Evolutionary conservation across 441 rosid species (phyloP).

Genomic region (Syzygium malaccense): DNA sequence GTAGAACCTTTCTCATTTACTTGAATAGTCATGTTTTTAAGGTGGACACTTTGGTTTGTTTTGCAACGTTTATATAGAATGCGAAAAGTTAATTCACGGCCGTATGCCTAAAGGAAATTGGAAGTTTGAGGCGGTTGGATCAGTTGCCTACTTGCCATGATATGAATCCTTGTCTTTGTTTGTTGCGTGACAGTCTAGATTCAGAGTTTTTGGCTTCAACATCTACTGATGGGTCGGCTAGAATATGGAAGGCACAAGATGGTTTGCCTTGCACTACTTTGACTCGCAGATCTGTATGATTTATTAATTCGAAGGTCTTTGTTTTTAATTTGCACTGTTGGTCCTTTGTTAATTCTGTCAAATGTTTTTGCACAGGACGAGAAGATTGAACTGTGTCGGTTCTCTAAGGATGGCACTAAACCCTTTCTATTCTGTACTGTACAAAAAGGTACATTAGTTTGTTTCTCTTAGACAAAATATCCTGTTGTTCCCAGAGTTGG

Average conservation of each 20-base stretch:
- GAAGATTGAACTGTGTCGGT: slow-evolving; percentile 73
- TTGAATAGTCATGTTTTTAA: not conserved
- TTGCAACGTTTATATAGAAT: not conserved
- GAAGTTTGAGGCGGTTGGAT: not conserved
- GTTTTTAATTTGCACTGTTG: slow-evolving; percentile 1
- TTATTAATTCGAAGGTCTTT: not conserved
- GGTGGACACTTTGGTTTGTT: not conserved
- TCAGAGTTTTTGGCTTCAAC: slow-evolving; percentile 89
- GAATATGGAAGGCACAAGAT: slow-evolving; percentile 92
- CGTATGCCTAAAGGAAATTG: not conserved
- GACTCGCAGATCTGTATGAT: slow-evolving; percentile 61
- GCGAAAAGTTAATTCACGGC: not conserved
- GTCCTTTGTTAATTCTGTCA: not conserved
- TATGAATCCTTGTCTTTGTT: not conserved
- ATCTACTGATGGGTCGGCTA: slow-evolving; percentile 91
- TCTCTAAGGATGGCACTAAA: slow-evolving; percentile 91
- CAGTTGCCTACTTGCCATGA: not conserved
- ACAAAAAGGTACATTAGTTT: slow-evolving; percentile 44
- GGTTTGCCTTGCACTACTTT: slow-evolving; percentile 66
- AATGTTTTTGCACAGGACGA: slow-evolving; percentile 54
- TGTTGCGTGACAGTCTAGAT: slow-evolving; percentile 52
- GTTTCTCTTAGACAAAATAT: not conserved
- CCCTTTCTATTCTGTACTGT: slow-evolving; percentile 86
- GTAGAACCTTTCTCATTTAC: slow-evolving; percentile 23
- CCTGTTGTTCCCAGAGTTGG: not conserved